These are phyloP conservation scores for Hericium rajendrae DNA, from an alignment of 768 basidiomycete species.

Conservation along the genomic window DNA sequence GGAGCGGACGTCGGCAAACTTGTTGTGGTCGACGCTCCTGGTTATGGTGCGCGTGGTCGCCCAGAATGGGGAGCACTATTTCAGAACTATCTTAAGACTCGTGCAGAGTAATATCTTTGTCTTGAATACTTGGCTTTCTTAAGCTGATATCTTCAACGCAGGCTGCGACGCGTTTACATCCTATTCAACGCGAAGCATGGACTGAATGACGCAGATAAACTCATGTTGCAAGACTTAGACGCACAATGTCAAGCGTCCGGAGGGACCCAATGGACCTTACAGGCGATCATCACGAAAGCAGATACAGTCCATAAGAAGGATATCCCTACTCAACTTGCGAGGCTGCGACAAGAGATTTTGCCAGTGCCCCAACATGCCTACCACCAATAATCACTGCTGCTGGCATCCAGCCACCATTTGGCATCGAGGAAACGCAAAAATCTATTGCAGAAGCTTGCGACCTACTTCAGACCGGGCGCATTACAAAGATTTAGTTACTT, in stretches of 20 bases:
- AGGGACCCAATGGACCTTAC: slow-evolving; percentile 44
- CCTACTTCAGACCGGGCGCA: slow-evolving; percentile 19
- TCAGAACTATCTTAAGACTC: slow-evolving; percentile 49
- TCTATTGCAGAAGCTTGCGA: slow-evolving; percentile 50
- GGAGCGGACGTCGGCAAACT: slow-evolving; percentile 43
- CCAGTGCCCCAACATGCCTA: slow-evolving; percentile 48
- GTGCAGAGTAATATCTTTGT: slow-evolving; percentile 42
- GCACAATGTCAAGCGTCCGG: slow-evolving; percentile 26
- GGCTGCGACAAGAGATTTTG: slow-evolving; percentile 41
- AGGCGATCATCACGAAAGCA: slow-evolving; percentile 65
- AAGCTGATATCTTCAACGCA: slow-evolving; percentile 18
- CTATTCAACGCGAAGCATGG: slow-evolving; percentile 62
- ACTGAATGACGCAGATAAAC: slow-evolving; percentile 42
- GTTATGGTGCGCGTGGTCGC: slow-evolving; percentile 67
- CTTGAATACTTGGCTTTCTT: background rate
- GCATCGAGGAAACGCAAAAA: slow-evolving; percentile 45
- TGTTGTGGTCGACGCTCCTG: slow-evolving; percentile 71
- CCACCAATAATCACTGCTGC: slow-evolving; percentile 48
- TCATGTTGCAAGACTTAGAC: slow-evolving; percentile 51
- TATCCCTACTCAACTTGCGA: slow-evolving; percentile 27
- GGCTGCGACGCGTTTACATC: slow-evolving; percentile 62
- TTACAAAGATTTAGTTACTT: too few species aligned
- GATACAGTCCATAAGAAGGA: slow-evolving; percentile 37
- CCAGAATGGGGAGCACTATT: slow-evolving; percentile 70
- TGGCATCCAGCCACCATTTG: slow-evolving; percentile 38